phyloP scores from a whole-genome alignment of 176 grass and related monocot species.

The Juncus inflexus region DNA sequence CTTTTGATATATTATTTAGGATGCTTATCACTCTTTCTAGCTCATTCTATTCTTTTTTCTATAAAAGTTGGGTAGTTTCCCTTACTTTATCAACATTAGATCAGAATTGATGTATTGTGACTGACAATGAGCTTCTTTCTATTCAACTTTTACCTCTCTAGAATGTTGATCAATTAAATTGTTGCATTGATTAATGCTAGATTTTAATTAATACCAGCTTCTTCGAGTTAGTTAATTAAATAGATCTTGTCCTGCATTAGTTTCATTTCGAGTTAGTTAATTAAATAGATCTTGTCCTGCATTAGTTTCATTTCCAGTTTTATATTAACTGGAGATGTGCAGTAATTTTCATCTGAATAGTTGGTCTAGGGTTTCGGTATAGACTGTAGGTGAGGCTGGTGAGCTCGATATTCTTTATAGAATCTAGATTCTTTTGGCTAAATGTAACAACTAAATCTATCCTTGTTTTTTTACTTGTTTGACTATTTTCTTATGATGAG shows the following conservation, averaged over 20 bases:
- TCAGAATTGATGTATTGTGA: conserved; percentile 1
- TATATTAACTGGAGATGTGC: not conserved
- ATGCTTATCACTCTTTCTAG: not conserved
- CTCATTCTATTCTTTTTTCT: no score
- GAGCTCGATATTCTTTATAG: no score
- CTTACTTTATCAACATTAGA: not conserved
- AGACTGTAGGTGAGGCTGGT: not conserved
- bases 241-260: not conserved
- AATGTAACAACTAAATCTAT: no score
- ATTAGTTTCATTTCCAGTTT: conserved; percentile 8
- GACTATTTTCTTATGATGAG: not conserved
- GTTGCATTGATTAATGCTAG: no score
- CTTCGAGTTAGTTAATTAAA: no score
- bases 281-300: not conserved
- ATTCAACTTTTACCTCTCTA: not conserved
- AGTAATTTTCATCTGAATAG: not conserved
- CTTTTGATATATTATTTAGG: not conserved
- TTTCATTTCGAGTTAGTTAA: conserved; percentile 1
- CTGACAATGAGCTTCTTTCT: not conserved
- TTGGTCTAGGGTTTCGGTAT: conserved; percentile 12
- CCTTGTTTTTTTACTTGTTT: not conserved
- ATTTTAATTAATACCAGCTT: no score
- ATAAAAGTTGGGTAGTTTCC: no score
- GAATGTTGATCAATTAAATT: not conserved
- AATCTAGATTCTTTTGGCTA: no score